Evolutionary conservation across 1,284 basidiomycete genomes (phyloP), one percentile per base, ranked within the genome.

Genomic region (Kalmanozyma brasiliensis): DNA sequence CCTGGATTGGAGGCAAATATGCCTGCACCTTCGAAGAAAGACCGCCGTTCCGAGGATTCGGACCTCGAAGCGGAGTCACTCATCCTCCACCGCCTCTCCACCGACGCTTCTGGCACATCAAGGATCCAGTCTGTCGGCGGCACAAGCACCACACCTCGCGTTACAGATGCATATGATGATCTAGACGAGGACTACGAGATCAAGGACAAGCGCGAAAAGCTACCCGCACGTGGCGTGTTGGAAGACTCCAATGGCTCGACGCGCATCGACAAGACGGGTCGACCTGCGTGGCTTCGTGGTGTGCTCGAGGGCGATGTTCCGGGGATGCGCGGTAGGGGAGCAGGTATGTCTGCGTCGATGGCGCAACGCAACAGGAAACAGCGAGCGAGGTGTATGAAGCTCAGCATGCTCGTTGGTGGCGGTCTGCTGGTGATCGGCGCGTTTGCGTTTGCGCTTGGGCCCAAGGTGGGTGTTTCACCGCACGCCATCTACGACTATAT

Each of bases 371-470:
- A 56, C 14, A 32, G 63, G 10, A 52, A 56, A n/a, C 40, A 58
- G 32, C 41, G 63, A 29, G 63, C 58, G 7, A 38, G 63, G 13
- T 51, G 59, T 11, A 44, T 69, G 45, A 59, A 63, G 11, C 26
- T 63, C 16, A 36, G 48, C 16, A 32, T 59, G 36, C 22, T 69
- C 17, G 34, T 61, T 9, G 42, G 55, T 1, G 63, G 61, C 3
- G 41, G 67, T 8, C 17, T 73, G 11, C 30, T 78, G 20, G 60
- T 73, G 26, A 40, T 62, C 1, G 71, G 58, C 7, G 60, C 65
- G 8, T 77, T 79, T 42, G 70, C 49, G 20, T 76, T 81, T 51
- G 73, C 76, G 3, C 52, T 81, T 1, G 73, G 71, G 1, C 70
- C 59, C 19, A 55, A 63, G 37, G 22, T 61, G 7, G 65, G 73